Percentiles rank a stretch among this genome's conserved stretches.
phyloP scores from a whole-genome alignment of 129 eudicot genomes.

The Escallonia herrerae region DNA sequence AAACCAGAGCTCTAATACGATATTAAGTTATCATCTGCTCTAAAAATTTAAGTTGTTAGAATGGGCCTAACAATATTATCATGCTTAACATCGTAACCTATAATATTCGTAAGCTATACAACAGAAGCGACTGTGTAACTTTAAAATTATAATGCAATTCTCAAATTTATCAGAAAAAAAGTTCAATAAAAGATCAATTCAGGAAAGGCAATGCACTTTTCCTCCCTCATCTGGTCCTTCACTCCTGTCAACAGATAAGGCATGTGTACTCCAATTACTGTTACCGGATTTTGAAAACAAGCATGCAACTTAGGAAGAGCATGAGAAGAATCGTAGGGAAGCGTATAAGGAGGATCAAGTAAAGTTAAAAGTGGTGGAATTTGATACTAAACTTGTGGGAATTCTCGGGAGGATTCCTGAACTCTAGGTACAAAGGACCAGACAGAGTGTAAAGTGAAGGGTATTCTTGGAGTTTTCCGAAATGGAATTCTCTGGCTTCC shows the following conservation, averaged over 20 bases:
- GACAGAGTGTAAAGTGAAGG: conserved; percentile 2
- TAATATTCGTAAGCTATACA: too few species aligned
- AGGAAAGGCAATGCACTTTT: conserved; percentile 46
- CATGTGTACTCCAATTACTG: conserved; percentile 19
- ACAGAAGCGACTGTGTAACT: too few species aligned
- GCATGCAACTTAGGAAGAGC: background rate
- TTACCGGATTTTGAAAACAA: background rate
- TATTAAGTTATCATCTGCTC: too few species aligned
- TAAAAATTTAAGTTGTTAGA: too few species aligned
- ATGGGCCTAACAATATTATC: too few species aligned
- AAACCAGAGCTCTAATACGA: too few species aligned
- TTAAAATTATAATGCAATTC: too few species aligned
- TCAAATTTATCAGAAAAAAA: too few species aligned
- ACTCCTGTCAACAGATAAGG: conserved; percentile 13
- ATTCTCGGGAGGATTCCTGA: conserved; percentile 51
- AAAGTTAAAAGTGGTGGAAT: conserved; percentile 15
- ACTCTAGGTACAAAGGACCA: conserved; percentile 52
- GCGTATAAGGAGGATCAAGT: conserved; percentile 29
- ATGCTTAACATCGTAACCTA: too few species aligned
- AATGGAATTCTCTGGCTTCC: conserved; percentile 49
- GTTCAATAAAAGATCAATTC: too few species aligned
- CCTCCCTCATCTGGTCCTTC: conserved; percentile 11
- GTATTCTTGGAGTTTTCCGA: conserved; percentile 41
- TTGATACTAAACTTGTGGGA: conserved; percentile 11
- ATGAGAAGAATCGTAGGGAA: conserved; percentile 17